phyloP scores from a whole-genome alignment of 108 stramenopile genomes.

The Skeletonema marinoi region DNA sequence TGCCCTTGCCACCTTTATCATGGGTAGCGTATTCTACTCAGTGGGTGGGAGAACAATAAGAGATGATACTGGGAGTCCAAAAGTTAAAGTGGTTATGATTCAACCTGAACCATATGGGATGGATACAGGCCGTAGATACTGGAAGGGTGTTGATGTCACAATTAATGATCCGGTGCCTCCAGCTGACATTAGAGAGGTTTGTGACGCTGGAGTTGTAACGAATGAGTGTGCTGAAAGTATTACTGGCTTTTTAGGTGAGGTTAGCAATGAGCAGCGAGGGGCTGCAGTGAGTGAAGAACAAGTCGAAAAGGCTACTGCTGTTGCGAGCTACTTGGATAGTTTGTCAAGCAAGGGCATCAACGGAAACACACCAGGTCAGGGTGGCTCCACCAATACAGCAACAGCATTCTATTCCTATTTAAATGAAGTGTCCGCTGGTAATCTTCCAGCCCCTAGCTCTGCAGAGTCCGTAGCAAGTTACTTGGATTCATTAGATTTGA shows the following conservation, averaged over 20 bases:
- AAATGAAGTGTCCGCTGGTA: slow-evolving; percentile 26
- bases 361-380: neutral
- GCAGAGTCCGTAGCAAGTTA: slow-evolving; percentile 27
- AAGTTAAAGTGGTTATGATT: slow-evolving; percentile 27
- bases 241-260: slow-evolving; percentile 23
- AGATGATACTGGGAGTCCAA: neutral
- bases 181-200: slow-evolving; percentile 14
- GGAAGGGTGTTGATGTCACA: slow-evolving; percentile 29
- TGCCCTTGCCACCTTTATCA: neutral
- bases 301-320: slow-evolving; percentile 23
- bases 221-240: slow-evolving; percentile 37
- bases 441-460: slow-evolving; percentile 30
- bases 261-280: slow-evolving; percentile 1
- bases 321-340: slow-evolving; percentile 32
- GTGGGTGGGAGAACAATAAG: neutral
- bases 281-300: neutral
- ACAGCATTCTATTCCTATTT: slow-evolving; percentile 40
- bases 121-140: slow-evolving; percentile 29
- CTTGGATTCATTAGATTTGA: slow-evolving; percentile 14
- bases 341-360: slow-evolving; percentile 4
- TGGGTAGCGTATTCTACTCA: neutral
- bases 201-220: slow-evolving; percentile 18
- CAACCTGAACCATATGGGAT: slow-evolving; percentile 33
- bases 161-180: slow-evolving; percentile 11
- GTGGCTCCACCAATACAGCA: slow-evolving; percentile 1